phyloP scores from a whole-genome alignment of 768 basidiomycete genomes.

The Lactarius hengduanensis region DNA sequence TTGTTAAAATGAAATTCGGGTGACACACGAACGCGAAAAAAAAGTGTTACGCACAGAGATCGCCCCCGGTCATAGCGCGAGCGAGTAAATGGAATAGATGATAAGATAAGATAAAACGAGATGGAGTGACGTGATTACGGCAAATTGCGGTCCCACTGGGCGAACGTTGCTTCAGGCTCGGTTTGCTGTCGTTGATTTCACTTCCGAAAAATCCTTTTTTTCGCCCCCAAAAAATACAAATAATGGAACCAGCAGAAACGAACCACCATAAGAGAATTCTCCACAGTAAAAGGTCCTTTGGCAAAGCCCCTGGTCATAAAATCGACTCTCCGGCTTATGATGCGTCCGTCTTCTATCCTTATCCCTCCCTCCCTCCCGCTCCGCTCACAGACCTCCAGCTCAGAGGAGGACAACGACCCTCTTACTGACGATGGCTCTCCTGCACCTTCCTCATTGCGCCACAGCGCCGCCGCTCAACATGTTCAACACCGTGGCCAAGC shows the following conservation, averaged over 20 bases:
- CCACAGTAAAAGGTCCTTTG: slow-evolving; percentile 62
- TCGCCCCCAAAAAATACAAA: not conserved
- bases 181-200: not conserved
- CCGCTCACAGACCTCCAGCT: slow-evolving; percentile 46
- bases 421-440: slow-evolving; percentile 72
- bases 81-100: not conserved
- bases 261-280: slow-evolving; percentile 31
- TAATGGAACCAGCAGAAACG: slow-evolving; percentile 25
- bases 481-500: slow-evolving; percentile 31
- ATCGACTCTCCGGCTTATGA: slow-evolving; percentile 77
- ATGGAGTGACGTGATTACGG: slow-evolving; percentile 12
- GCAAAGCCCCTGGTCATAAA: slow-evolving; percentile 54
- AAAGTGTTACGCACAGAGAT: not conserved
- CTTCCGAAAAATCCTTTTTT: not conserved
- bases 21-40: not conserved
- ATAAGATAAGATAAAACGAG: slow-evolving; percentile 18
- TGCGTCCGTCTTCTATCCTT: slow-evolving; percentile 41
- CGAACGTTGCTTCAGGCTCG: not conserved
- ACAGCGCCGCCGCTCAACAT: slow-evolving; percentile 31
- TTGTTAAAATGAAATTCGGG: not conserved
- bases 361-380: slow-evolving; percentile 28
- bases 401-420: slow-evolving; percentile 87
- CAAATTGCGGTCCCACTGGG: slow-evolving; percentile 16
- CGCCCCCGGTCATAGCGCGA: not conserved
- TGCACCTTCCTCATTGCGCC: slow-evolving; percentile 38